Evolutionary conservation across 2,329 filamentous ascomycete species (phyloP).

Genomic region (Trichoderma guizhouense): DNA sequence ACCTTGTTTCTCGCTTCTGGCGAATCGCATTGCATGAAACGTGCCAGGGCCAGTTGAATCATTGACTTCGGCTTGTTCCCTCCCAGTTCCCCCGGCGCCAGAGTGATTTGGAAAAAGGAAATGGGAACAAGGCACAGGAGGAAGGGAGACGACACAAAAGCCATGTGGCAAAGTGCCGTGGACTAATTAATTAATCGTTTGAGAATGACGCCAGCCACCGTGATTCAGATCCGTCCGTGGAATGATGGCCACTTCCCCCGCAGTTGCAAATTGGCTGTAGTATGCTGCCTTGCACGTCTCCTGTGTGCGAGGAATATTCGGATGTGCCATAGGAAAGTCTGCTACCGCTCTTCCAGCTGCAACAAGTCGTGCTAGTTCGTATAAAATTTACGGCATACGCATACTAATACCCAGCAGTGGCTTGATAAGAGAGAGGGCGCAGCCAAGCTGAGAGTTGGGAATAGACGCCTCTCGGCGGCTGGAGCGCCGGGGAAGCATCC

Average conservation of each 20-base stretch:
- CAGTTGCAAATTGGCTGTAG: background rate
- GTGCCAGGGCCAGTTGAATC: background rate
- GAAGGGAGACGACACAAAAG: background rate
- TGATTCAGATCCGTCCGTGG: constrained; percentile 4
- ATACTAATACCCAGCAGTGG: background rate
- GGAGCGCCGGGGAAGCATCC: background rate
- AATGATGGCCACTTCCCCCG: background rate
- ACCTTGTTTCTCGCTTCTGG: background rate
- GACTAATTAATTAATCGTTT: constrained; percentile 2
- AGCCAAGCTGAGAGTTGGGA: background rate
- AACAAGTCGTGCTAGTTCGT: background rate
- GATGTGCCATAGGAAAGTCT: background rate
- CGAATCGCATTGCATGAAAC: background rate
- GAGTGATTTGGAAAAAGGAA: background rate
- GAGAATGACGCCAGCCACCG: constrained; percentile 11
- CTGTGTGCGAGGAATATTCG: background rate
- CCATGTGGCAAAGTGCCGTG: constrained; percentile 15
- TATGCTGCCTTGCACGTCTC: background rate
- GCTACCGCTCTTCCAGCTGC: background rate
- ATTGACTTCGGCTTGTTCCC: constrained; percentile 7
- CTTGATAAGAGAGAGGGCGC: background rate
- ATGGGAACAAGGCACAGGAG: background rate
- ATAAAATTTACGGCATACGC: background rate
- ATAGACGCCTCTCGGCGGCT: background rate
- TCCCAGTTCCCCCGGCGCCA: constrained; percentile 1